Evolutionary conservation across 805 yeast genomes (phyloP).

Genomic region (Saturnispora saitoi): DNA sequence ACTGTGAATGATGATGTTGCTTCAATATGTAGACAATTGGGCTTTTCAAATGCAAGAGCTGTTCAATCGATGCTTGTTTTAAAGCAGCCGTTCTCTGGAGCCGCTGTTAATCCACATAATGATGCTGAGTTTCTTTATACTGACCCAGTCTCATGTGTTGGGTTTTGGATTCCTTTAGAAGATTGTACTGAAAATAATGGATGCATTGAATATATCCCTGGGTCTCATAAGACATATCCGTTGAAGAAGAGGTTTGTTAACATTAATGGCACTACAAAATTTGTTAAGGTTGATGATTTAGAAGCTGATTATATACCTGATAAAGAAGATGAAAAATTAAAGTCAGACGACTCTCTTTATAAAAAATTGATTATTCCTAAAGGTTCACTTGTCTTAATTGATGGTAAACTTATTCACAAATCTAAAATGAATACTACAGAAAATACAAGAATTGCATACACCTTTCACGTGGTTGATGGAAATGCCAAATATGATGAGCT

Average conservation of each 20-base stretch:
- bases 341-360: conserved; percentile 35
- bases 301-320: conserved; percentile 16
- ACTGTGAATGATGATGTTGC: conserved; percentile 45
- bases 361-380: conserved; percentile 53
- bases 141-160: conserved; percentile 60
- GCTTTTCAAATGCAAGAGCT: conserved; percentile 57
- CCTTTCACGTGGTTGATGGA: conserved; percentile 76
- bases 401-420: conserved; percentile 64
- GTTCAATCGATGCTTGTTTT: conserved; percentile 73
- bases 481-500: conserved; percentile 45
- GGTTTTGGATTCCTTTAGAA: conserved; percentile 77
- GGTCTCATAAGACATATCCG: conserved; percentile 53
- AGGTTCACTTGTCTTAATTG: conserved; percentile 63
- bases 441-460: conserved; percentile 63
- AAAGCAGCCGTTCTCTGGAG: conserved; percentile 68
- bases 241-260: conserved; percentile 58
- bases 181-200: conserved; percentile 64
- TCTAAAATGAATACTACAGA: conserved; percentile 50
- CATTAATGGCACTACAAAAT: conserved; percentile 49
- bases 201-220: conserved; percentile 60
- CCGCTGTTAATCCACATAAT: conserved; percentile 69
- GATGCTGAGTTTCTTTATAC: conserved; percentile 70
- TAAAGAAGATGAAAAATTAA: conserved; percentile 19
- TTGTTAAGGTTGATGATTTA: conserved; percentile 28
- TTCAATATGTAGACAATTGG: conserved; percentile 43